A percentile compares a stretch with the other conserved stretches of the same genome.
phyloP scores from a whole-genome alignment of 345 rosid species.

The Arabis alpina region DNA sequence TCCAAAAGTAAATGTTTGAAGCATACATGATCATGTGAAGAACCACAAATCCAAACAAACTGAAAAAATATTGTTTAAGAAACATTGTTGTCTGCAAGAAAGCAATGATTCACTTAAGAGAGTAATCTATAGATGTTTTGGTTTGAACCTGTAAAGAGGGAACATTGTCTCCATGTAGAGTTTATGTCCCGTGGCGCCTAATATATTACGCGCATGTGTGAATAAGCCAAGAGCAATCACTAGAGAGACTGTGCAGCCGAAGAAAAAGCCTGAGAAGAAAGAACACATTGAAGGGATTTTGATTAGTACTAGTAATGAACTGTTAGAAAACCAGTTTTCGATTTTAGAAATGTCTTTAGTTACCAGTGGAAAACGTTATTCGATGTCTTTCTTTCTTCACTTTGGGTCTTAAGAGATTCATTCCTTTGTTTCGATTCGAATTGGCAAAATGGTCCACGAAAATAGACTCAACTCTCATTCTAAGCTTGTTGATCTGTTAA shows the following conservation, averaged over 20 bases:
- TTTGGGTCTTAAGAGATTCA: conserved; percentile 62
- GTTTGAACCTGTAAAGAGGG: conserved; percentile 60
- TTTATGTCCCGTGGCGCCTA: conserved; percentile 33
- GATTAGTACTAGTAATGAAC: neutral
- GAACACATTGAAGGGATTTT: neutral
- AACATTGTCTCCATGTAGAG: conserved; percentile 65
- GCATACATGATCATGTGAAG: conserved; percentile 58
- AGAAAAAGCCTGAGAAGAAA: conserved; percentile 53
- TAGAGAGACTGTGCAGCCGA: conserved; percentile 63
- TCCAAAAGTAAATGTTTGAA: conserved; percentile 55
- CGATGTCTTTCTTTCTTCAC: conserved; percentile 60
- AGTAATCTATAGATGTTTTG: conserved; percentile 7
- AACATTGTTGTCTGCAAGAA: conserved; percentile 16
- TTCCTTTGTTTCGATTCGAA: conserved; percentile 62
- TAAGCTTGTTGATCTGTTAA: conserved; percentile 53
- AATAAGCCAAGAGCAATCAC: conserved; percentile 48
- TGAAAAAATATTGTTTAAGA: conserved; percentile 32
- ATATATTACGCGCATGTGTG: conserved; percentile 46
- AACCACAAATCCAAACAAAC: conserved; percentile 54
- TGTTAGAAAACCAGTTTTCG: neutral
- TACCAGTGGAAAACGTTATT: conserved; percentile 61
- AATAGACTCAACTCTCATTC: conserved; percentile 63
- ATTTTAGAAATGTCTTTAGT: neutral
- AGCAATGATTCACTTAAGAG: neutral
- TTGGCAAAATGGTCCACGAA: conserved; percentile 65